Base-by-base conservation (phyloP, 495 filamentous ascomycete genomes). In the Terfezia boudieri region DNA sequence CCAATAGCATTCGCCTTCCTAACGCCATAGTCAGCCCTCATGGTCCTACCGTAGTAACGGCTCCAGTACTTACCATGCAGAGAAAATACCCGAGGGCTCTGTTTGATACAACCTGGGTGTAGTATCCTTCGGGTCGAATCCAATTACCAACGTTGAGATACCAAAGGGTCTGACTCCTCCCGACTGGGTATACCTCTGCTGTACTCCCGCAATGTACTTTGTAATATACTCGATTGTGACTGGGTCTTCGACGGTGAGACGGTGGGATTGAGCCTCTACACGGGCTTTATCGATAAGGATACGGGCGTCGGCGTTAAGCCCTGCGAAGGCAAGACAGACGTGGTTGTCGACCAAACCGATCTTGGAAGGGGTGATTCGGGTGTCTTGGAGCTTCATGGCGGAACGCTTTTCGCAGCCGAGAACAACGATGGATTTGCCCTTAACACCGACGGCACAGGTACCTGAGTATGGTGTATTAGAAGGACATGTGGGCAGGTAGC, bases 1-100 rank as follows among this genome's bases (percentile, higher is more conserved):
- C 90, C 90, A 67, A 98, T 98, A 52, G 90, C 90, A 65, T 98
- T 98, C 60, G 90, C 92, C 78, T 98, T 98, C 90, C 89, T 95
- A 61, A 58, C 37, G 20, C 54, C 9, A 17, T 54, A 46, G 1
- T 12, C n/a, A 26, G 49, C 11, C 49, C 14, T 22, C 49, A 50
- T n/a, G n/a, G 22, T 26, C 35, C 14, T 9, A 12, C 17, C 38
- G 22, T 8, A 9, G 17, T 38, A 48, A 14, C 37, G 10, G 51
- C 53, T 55, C 58, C 50, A 22, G 55, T 36, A 66, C 78, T 52
- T 71, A 94, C 89, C 90, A 98, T 66, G 90, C 90, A 41, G 86
- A 94, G 71, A 94, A 96, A 68, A 98, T 98, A 51, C 90, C 90
- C 54, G 86, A 93, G 5, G 90, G 90, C 71, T 98, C 90, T 7